phyloP scores from a whole-genome alignment of 2,329 filamentous ascomycete genomes.

The Botrytis medusae region DNA sequence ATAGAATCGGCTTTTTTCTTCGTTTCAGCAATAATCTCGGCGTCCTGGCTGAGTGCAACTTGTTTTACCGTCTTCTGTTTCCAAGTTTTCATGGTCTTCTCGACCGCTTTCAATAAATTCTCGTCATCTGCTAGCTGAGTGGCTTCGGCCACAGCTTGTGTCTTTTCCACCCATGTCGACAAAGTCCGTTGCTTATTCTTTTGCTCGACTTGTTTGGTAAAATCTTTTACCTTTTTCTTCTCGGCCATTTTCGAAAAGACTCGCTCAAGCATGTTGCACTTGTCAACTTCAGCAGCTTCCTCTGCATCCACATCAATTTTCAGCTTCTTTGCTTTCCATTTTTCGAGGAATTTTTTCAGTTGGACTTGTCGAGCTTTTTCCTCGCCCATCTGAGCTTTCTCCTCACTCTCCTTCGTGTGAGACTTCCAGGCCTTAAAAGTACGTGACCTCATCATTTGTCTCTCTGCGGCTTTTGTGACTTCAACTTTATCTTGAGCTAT shows the following conservation, averaged over 20 bases:
- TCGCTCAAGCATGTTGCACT: conserved; percentile 37
- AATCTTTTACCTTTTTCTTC: conserved; percentile 39
- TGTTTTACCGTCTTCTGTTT: conserved; percentile 25
- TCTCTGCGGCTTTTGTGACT: conserved; percentile 65
- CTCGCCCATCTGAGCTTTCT: conserved; percentile 44
- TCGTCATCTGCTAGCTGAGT: conserved; percentile 30
- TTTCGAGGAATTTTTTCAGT: conserved; percentile 52
- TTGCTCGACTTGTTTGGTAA: conserved; percentile 28
- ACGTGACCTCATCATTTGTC: conserved; percentile 67
- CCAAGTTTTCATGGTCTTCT: conserved; percentile 32
- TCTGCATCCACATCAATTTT: conserved; percentile 30
- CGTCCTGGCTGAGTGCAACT: conserved; percentile 25
- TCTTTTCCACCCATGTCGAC: conserved; percentile 31
- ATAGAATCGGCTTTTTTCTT: conserved; percentile 27
- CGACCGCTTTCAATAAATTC: conserved; percentile 27
- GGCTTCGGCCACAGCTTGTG: conserved; percentile 28
- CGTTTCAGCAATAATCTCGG: conserved; percentile 24
- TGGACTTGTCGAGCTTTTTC: conserved; percentile 52
- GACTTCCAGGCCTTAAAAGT: conserved; percentile 70
- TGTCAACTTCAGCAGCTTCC: conserved; percentile 38
- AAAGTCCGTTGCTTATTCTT: conserved; percentile 28
- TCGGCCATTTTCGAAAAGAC: conserved; percentile 39
- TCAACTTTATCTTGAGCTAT: conserved; percentile 63
- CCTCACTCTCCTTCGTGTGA: conserved; percentile 50
- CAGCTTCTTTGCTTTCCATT: conserved; percentile 44